Conservation (phyloP, 2,329 filamentous ascomycete species). For the Aspergillus brasiliensis region DNA sequence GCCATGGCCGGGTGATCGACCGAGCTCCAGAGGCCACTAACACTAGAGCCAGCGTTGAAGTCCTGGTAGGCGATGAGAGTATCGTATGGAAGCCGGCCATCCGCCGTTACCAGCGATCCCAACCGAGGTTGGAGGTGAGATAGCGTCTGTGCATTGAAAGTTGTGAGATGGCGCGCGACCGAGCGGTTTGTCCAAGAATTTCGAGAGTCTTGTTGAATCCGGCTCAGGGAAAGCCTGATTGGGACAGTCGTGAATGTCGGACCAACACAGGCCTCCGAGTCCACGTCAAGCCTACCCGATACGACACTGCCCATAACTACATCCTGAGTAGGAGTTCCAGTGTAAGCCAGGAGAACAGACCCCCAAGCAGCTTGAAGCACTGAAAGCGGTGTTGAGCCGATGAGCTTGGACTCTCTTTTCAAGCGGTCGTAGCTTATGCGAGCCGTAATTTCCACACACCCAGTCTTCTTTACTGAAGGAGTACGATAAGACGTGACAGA, state of each 20-base stretch:
- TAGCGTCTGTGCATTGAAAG: slow-evolving; percentile 24
- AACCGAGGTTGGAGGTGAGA: slow-evolving; percentile 27
- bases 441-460: slow-evolving; percentile 26
- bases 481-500: slow-evolving; percentile 25
- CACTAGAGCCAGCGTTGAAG: slow-evolving; percentile 24
- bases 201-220: slow-evolving; percentile 16
- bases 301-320: slow-evolving; percentile 39
- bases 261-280: slow-evolving; percentile 32
- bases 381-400: slow-evolving; percentile 36
- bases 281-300: slow-evolving; percentile 31
- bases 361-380: slow-evolving; percentile 42
- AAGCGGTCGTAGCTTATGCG: slow-evolving; percentile 27
- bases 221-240: slow-evolving; percentile 29
- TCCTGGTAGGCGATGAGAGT: slow-evolving; percentile 40
- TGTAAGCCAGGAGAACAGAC: slow-evolving; percentile 35
- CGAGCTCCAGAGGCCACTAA: slow-evolving; percentile 21
- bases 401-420: slow-evolving; percentile 30
- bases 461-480: slow-evolving; percentile 16
- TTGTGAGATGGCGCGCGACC: slow-evolving; percentile 28
- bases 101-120: slow-evolving; percentile 24
- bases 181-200: slow-evolving; percentile 23
- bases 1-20: slow-evolving; percentile 31
- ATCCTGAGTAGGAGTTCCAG: slow-evolving; percentile 36
- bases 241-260: slow-evolving; percentile 41
- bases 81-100: slow-evolving; percentile 37